phyloP scores from a whole-genome alignment of 257 asterid genomes.

The Forsythia viridissima region DNA sequence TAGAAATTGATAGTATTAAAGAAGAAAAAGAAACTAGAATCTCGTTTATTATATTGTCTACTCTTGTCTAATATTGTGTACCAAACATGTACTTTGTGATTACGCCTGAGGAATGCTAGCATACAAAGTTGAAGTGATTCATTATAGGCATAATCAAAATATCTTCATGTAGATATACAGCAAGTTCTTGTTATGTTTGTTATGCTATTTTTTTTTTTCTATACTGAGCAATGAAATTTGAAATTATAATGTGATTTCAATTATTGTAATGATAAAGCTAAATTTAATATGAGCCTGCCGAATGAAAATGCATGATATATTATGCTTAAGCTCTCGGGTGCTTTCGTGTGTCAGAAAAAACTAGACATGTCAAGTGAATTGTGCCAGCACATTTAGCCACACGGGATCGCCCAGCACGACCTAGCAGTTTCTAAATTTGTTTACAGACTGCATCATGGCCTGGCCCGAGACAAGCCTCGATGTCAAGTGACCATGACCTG shows the following conservation, averaged over 20 bases:
- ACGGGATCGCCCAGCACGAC: neutral
- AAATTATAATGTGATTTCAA: neutral
- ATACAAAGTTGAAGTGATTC: neutral
- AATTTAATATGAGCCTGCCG: no score
- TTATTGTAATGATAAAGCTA: neutral
- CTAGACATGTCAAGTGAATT: neutral
- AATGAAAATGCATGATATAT: neutral
- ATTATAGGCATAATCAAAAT: neutral
- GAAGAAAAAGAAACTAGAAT: neutral
- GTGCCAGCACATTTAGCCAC: neutral
- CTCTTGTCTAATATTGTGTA: neutral
- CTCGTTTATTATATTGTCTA: neutral
- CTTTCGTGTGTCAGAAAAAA: neutral
- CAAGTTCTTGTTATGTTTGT: no score
- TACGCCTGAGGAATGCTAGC: neutral
- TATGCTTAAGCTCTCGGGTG: neutral
- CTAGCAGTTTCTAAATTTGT: neutral
- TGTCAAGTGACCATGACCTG: neutral
- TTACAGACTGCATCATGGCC: neutral
- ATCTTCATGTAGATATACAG: no score
- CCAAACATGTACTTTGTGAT: neutral
- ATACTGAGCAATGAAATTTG: neutral
- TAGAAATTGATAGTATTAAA: neutral
- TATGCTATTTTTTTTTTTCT: neutral
- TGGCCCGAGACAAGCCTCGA: neutral